A percentile compares a stretch with the other conserved stretches of the same genome.
These are phyloP conservation scores for Arabis hirsuta DNA, from an alignment of 345 rosid species.

Conservation along the genomic window DNA sequence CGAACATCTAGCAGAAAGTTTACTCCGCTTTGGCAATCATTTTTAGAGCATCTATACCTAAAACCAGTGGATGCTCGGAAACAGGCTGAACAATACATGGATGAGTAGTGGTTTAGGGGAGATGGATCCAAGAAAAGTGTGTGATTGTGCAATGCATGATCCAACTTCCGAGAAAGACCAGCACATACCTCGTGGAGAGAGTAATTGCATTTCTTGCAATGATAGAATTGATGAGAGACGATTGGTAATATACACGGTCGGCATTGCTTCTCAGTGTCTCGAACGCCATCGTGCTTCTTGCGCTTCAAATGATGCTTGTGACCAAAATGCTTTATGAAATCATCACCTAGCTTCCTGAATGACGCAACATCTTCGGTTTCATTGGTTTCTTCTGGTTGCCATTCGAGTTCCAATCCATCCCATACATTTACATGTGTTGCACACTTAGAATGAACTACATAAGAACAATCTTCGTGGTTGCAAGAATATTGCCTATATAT, in stretches of 20 bases:
- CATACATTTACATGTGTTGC: conserved; percentile 11
- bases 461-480: not conserved
- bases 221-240: not conserved
- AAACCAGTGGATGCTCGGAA: not conserved
- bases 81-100: conserved; percentile 4
- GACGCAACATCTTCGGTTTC: conserved; percentile 3
- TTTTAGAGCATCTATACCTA: not conserved
- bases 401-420: not conserved
- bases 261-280: conserved; percentile 12
- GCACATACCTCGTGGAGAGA: conserved; percentile 25
- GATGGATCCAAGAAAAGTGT: not conserved
- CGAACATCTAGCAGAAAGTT: not conserved
- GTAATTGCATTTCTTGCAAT: not conserved
- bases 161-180: conserved; percentile 1
- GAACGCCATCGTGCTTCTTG: not conserved
- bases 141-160: conserved; percentile 22
- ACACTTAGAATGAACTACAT: conserved; percentile 23
- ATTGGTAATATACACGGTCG: not conserved
- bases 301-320: not conserved
- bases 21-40: not conserved
- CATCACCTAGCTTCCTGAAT: not conserved
- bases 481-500: conserved; percentile 7
- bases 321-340: not conserved
- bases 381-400: not conserved
- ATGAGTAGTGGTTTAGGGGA: not conserved